Percentiles rank a stretch among this genome's conserved stretches.
phyloP scores from a whole-genome alignment of 106 monocot species.

The Hemerocallis citrina region DNA sequence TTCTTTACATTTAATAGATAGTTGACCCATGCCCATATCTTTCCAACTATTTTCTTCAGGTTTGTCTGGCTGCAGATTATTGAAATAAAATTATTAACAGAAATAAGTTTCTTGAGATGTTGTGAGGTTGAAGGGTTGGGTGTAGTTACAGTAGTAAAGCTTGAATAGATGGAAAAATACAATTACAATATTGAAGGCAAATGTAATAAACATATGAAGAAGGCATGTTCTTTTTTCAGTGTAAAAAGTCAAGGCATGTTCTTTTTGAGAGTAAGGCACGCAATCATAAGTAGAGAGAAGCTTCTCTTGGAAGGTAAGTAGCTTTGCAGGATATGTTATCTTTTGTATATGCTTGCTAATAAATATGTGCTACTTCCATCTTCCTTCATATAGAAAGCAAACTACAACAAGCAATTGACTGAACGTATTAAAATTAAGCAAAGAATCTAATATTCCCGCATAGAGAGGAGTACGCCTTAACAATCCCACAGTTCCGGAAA shows the following conservation, averaged over 20 bases:
- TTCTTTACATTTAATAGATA: constrained; percentile 83
- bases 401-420: too few species aligned
- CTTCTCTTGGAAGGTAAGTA: not conserved
- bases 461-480: too few species aligned
- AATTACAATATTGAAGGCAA: not conserved
- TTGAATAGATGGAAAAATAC: too few species aligned
- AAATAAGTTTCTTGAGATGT: too few species aligned
- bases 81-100: not conserved
- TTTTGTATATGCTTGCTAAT: not conserved
- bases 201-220: not conserved
- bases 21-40: constrained; percentile 86
- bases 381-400: too few species aligned
- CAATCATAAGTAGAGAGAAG: too few species aligned
- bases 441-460: too few species aligned
- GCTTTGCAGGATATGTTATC: not conserved
- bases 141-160: too few species aligned
- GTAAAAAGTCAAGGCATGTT: not conserved
- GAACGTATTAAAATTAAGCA: too few species aligned
- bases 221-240: not conserved
- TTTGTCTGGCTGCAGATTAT: constrained; percentile 49
- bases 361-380: too few species aligned
- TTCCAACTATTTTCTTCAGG: constrained; percentile 74
- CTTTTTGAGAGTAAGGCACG: not conserved
- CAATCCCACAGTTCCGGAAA: too few species aligned
- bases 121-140: too few species aligned